Evolutionary conservation across 1,284 basidiomycete species (phyloP), one percentile per base, ranked within the genome.

Genomic region (Rhodotorula sp.): DNA sequence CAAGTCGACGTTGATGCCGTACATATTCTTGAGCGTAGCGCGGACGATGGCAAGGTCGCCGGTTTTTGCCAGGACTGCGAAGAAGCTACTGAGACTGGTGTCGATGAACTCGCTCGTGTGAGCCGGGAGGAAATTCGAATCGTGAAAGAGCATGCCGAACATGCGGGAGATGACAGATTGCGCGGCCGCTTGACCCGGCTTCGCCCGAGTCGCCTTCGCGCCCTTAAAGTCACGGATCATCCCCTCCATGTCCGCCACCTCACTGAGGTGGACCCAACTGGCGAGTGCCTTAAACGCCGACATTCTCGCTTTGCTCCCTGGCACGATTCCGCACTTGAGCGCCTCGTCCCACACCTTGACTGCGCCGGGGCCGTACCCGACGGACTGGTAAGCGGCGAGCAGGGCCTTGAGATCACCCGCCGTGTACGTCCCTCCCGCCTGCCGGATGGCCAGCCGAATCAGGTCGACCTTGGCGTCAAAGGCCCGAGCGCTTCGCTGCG

Each of bases 181-280:
- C 40, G 40, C 40, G 13, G 40, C 40, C 40, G 40, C 40, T 18
- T 18, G 10, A 18, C 40, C 40, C 40, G 40, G 40, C 40, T 18
- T 44, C 40, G 40, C 15, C 40, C 40, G 40, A 15, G 10, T 44
- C 40, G 40, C 40, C 40, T 18, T 62, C 16, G 65, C 55, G 15
- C 62, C 40, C 8, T 68, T 68, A 56, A 72, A 57, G 5, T 34
- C 61, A n/a, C 59, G 55, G 0, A 71, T 71, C 18, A 62, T 15
- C 40, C 13, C 11, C 40, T 44, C 40, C 40, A 44, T 8, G 40
- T 44, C 59, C 0, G 55, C 64, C 11, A 53, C 40, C 20, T 62
- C 60, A 58, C 73, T 71, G 46, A 75, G 57, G 16, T 69, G 67
- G 59, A 70, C 57, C 73, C 73, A 75, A 1, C 64, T 62, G 26